Evolutionary conservation across 768 basidiomycete species (phyloP), one percentile per base, ranked within the genome.

Genomic region (Neoboletus magnificus): DNA sequence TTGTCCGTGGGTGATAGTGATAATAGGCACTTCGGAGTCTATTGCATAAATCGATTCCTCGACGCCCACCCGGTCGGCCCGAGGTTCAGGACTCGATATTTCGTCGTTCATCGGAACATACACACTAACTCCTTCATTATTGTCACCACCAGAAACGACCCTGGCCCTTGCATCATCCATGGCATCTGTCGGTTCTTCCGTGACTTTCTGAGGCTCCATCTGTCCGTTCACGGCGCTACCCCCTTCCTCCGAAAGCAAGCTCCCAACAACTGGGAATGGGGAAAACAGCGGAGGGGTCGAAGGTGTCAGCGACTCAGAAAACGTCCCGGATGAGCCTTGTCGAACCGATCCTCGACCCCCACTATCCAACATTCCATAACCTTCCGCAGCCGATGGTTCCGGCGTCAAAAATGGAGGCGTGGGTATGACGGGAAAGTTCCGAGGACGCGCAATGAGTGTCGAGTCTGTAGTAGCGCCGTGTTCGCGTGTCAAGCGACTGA

Each of bases 201-300:
- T 27, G 20, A 3, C 47, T 3, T 35, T 30, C 20, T 35, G 42
- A 30, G 6, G 22, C 15, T 0, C 37, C 5, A 15, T n/a, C 10
- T 30, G 35, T 23, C 15, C 35, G 25, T 36, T 41, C 25, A 8
- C 16, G 27, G 25, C 32, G 11, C 7, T 20, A 12, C 22, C 11
- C 33, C 20, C 27, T 35, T 43, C 23, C 33, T 45, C 43, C 6
- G 7, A 11, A 48, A 22, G 20, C 48, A 25, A 29, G 18, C 39
- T 2, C n/a, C 20, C 48, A n/a, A 9, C 15, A 29, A 8, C 32
- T 6, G 44, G 3, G 2, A 1, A 35, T 11, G 58, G 54, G 4
- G 49, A 55, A 42, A 29, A 47, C 16, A 49, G 8, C 0, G 51
- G 37, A 7, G 60, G 56, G 6, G 55, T 65, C 45, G 48, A n/a